Percentiles rank a stretch among this genome's conserved stretches.
Conservation (phyloP, 2,329 filamentous ascomycete species). For the Hymenoscyphus linearis region DNA sequence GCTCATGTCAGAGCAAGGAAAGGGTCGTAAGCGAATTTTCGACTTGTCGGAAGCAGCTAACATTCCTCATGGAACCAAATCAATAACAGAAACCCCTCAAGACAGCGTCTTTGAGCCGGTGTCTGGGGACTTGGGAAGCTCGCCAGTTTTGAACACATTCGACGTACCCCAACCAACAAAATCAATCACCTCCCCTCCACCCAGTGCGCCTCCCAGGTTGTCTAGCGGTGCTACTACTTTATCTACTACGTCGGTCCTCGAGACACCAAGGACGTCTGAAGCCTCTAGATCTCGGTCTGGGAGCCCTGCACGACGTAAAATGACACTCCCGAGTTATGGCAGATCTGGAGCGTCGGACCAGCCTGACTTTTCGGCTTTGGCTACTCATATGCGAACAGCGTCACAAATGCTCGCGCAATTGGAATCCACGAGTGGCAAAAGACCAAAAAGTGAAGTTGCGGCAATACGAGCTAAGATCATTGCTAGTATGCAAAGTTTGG, state of each 20-base stretch:
- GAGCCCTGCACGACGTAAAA: constrained; percentile 54
- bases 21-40: constrained; percentile 54
- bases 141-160: constrained; percentile 58
- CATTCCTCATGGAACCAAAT: constrained; percentile 38
- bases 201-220: constrained; percentile 38
- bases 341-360: constrained; percentile 56
- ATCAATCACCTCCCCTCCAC: constrained; percentile 5
- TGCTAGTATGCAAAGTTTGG: constrained; percentile 81
- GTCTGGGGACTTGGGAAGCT: constrained; percentile 71
- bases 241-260: constrained; percentile 54
- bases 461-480: constrained; percentile 83
- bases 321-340: constrained; percentile 52
- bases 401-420: constrained; percentile 84
- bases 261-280: constrained; percentile 66
- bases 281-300: constrained; percentile 61
- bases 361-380: constrained; percentile 75
- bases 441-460: constrained; percentile 74
- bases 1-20: constrained; percentile 52
- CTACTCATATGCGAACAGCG: constrained; percentile 81
- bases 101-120: constrained; percentile 84
- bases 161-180: constrained; percentile 42
- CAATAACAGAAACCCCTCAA: constrained; percentile 28
- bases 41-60: constrained; percentile 63
- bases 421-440: constrained; percentile 73
- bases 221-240: constrained; percentile 58